These are phyloP conservation scores for Sideroxylon spinosum DNA, from an alignment of 179 eudicot genomes.

Conservation along the genomic window DNA sequence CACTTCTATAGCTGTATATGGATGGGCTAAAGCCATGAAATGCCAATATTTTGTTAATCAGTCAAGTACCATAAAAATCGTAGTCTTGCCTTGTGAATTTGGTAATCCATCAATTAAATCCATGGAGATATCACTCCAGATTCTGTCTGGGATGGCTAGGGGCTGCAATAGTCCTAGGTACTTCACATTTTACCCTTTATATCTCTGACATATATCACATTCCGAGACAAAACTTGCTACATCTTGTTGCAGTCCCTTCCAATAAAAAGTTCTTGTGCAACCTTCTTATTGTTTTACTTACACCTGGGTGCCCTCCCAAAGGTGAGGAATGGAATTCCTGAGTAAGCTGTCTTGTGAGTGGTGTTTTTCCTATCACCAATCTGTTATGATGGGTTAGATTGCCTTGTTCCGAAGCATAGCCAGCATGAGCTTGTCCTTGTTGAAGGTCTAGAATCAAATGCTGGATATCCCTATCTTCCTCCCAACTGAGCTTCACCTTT, in stretches of 20 bases:
- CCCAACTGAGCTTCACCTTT: too few relatives aligned
- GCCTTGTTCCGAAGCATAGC: too few relatives aligned
- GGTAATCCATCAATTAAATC: conserved; percentile 4
- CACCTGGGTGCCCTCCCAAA: background rate
- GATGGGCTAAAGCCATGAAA: conserved; percentile 2
- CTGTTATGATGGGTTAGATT: too few relatives aligned
- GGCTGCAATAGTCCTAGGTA: background rate
- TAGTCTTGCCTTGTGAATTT: background rate
- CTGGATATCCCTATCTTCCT: too few relatives aligned
- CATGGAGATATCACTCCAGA: background rate
- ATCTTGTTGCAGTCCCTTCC: background rate
- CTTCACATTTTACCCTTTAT: background rate
- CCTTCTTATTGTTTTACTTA: background rate
- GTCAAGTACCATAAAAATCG: background rate
- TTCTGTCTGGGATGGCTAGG: background rate
- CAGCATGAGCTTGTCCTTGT: too few relatives aligned
- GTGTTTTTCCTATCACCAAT: too few relatives aligned
- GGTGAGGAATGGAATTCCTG: background rate
- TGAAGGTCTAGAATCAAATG: too few relatives aligned
- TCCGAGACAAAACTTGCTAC: background rate
- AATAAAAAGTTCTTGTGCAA: background rate
- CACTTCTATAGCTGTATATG: background rate
- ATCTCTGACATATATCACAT: background rate
- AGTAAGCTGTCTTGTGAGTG: background rate
- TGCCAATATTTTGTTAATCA: background rate